A percentile compares a stretch with the other conserved stretches of the same genome.
These are phyloP conservation scores for Aspergillus ellipticus DNA, from an alignment of 495 filamentous ascomycete genomes.

Conservation along the genomic window DNA sequence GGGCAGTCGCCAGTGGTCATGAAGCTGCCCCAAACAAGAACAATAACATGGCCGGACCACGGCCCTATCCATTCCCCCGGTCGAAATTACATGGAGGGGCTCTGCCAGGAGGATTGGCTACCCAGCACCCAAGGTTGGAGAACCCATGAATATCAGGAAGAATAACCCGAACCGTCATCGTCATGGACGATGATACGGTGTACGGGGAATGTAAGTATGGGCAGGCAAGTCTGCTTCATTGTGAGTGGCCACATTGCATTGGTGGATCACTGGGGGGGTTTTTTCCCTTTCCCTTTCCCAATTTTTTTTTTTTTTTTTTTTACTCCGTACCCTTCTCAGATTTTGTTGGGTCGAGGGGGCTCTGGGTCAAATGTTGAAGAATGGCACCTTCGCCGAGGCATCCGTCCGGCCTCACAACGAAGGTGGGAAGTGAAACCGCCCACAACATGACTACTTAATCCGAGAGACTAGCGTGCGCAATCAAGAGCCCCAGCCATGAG, in stretches of 20 bases:
- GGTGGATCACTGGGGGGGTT: background rate
- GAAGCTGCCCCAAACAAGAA: background rate
- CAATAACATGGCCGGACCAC: background rate
- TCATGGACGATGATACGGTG: background rate
- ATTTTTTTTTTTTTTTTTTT: slow-evolving; percentile 4
- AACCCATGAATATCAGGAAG: background rate
- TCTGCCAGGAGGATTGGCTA: too few species aligned
- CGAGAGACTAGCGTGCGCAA: background rate
- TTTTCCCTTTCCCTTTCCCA: background rate
- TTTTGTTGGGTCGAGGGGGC: background rate
- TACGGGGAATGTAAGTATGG: slow-evolving; percentile 1
- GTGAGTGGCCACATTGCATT: background rate
- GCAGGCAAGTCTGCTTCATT: background rate
- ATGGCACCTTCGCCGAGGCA: slow-evolving; percentile 4
- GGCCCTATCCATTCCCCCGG: background rate
- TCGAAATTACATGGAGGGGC: background rate
- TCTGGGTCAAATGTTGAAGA: slow-evolving; percentile 4
- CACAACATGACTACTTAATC: background rate
- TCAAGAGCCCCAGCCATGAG: background rate
- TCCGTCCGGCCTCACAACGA: slow-evolving; percentile 2
- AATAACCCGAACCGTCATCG: background rate
- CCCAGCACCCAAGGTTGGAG: too few species aligned
- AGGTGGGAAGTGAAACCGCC: background rate
- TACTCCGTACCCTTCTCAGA: background rate
- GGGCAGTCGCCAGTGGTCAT: background rate